Base-by-base conservation (phyloP, 371 early-diverging fungal genomes). In the Caulochytrium protostelioides region DNA sequence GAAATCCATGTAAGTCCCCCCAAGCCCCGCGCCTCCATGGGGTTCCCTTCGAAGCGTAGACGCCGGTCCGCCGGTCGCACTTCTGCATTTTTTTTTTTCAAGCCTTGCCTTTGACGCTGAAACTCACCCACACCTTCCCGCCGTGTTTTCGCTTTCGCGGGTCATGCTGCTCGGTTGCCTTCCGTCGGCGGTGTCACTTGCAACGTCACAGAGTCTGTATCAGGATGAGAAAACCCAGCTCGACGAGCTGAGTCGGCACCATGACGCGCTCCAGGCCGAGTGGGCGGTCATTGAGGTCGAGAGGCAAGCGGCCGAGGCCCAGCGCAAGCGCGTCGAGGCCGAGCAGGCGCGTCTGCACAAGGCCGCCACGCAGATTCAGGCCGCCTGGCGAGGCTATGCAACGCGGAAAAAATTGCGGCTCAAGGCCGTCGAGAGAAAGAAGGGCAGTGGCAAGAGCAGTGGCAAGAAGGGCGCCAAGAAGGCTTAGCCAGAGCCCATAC, bases 151-250 rank as follows among this genome's bases (percentile, higher is more conserved):
- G 16, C 1, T 1, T 12, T 20, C 8, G 16, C 28, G 17, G 13
- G 30, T 23, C 25, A 8, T n/a, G 20, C n/a, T 7, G 19, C 13
- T n/a, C 19, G 9, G 13, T 3, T 34, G 14, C 3, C n/a, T 13
- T 6, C 26, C 25, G 16, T 22, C 0, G 18, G 21, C 5, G 7
- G 14, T 14, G 40, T n/a, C 13, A 26, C 23, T 59, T 59, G 51
- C 57, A 0, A 51, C n/a, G n/a, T n/a, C n/a, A n/a, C n/a, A n/a
- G n/a, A n/a, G n/a, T n/a, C n/a, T 65, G 1, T 62, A 51, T 38
- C 30, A 41, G 22, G 66, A 65, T 39, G 63, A 63, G 32, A 62
- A 62, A 37, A 46, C 61, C 0, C 63, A 65, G 32, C 45, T 65
- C 15, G 63, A 65, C 34, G 66, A 65, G 34, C 43, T 65, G 20